A percentile compares a stretch with the other conserved stretches of the same genome.
Conservation (phyloP, 2,329 filamentous ascomycete genomes). For the Fusarium beomiforme region DNA sequence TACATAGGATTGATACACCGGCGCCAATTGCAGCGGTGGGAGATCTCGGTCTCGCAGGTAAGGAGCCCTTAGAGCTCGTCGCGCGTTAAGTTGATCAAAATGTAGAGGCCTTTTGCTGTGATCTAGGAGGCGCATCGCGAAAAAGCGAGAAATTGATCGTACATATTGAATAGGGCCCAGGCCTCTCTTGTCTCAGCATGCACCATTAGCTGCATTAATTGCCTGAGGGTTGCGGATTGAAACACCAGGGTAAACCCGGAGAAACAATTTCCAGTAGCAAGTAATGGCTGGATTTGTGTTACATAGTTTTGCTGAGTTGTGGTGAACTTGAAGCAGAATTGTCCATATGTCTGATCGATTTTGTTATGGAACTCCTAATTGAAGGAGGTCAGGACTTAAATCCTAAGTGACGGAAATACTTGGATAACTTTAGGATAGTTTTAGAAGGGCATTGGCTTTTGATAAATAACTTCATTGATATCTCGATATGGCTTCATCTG, state of each 20-base stretch:
- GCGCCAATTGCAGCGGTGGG: accelerated
- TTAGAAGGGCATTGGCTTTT: too few species aligned
- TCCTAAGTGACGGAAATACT: too few species aligned
- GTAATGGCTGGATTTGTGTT: accelerated
- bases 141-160: accelerated
- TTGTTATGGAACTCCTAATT: background rate
- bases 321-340: accelerated
- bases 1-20: accelerated
- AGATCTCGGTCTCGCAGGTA: accelerated
- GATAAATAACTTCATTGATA: background rate
- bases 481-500: background rate
- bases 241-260: accelerated
- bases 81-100: accelerated
- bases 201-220: accelerated
- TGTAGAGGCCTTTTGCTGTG: accelerated
- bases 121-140: accelerated
- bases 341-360: background rate
- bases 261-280: accelerated
- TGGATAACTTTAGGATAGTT: too few species aligned
- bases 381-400: too few species aligned
- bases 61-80: accelerated
- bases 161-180: accelerated
- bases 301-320: accelerated
- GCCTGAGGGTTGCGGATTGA: accelerated
- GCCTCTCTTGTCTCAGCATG: accelerated